Evolutionary conservation across 2,329 filamentous ascomycete genomes (phyloP).

Genomic region (Hymenoscyphus fructigenus): DNA sequence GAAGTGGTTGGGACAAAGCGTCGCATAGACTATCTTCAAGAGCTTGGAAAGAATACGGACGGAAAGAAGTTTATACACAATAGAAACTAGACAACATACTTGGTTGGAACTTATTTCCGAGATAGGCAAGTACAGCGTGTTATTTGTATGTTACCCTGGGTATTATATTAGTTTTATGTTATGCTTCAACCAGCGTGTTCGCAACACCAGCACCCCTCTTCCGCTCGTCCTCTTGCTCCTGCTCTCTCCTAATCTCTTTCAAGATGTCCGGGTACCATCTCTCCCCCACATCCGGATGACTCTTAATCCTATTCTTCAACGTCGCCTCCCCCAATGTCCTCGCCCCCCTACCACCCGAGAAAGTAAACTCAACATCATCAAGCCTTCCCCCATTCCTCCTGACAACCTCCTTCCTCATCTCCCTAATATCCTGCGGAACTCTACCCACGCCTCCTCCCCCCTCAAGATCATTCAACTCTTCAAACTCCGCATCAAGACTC

Average conservation of each 20-base stretch:
- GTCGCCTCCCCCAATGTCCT: conserved; percentile 79
- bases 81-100: too few species aligned
- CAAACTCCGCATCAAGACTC: conserved; percentile 74
- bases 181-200: conserved; percentile 41
- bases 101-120: too few species aligned
- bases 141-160: too few species aligned
- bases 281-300: conserved; percentile 83
- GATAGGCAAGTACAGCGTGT: too few species aligned
- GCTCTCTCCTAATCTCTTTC: conserved; percentile 56
- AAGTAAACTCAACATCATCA: conserved; percentile 86
- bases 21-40: too few species aligned
- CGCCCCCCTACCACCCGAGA: conserved; percentile 61
- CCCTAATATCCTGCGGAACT: conserved; percentile 62
- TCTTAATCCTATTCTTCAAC: conserved; percentile 80
- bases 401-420: conserved; percentile 59
- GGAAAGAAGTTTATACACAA: too few species aligned
- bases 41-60: too few species aligned
- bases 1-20: too few species aligned
- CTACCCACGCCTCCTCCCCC: conserved; percentile 43
- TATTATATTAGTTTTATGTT: conserved; percentile 19
- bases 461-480: conserved; percentile 39
- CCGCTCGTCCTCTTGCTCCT: conserved; percentile 46
- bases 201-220: conserved; percentile 31
- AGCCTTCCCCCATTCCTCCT: conserved; percentile 54
- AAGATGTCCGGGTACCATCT: conserved; percentile 68